phyloP scores from a whole-genome alignment of 495 filamentous ascomycete genomes.

The Penicillium verhagenii region DNA sequence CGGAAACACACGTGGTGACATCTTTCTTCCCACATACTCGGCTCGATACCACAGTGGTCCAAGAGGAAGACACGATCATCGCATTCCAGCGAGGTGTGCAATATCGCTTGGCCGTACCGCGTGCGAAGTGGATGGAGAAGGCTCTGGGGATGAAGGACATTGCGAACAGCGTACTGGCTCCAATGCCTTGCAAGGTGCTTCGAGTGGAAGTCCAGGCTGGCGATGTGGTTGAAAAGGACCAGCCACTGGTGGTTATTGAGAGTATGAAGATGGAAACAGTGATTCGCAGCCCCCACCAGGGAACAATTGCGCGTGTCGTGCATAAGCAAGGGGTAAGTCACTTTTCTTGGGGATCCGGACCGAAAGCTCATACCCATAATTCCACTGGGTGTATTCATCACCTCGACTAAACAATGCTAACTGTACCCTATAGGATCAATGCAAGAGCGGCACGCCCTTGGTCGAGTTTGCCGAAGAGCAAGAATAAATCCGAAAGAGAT shows the following conservation, averaged over 20 bases:
- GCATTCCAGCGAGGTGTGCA: constrained; percentile 82
- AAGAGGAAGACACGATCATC: constrained; percentile 65
- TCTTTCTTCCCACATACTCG: constrained; percentile 74
- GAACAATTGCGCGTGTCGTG: constrained; percentile 75
- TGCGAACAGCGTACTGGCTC: constrained; percentile 79
- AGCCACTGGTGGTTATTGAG: constrained; percentile 91
- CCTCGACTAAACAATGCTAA: constrained; percentile 23
- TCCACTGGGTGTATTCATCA: too few species aligned
- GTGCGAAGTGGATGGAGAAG: constrained; percentile 81
- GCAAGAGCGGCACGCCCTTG: constrained; percentile 57
- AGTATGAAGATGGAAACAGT: constrained; percentile 99
- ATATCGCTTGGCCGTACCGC: constrained; percentile 64
- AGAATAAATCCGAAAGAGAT: neutral
- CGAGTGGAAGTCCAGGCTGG: constrained; percentile 81
- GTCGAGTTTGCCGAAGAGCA: constrained; percentile 47
- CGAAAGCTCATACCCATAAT: too few species aligned
- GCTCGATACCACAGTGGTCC: constrained; percentile 76
- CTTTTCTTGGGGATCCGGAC: neutral
- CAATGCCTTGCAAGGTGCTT: constrained; percentile 94
- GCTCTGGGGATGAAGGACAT: constrained; percentile 80
- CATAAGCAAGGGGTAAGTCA: constrained; percentile 82
- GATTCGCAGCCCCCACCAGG: constrained; percentile 83
- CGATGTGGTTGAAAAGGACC: constrained; percentile 77
- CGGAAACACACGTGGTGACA: constrained; percentile 38
- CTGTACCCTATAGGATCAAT: constrained; percentile 48